Evolutionary conservation across 495 filamentous ascomycete genomes (phyloP).

Genomic region (Annulohypoxylon moriforme): DNA sequence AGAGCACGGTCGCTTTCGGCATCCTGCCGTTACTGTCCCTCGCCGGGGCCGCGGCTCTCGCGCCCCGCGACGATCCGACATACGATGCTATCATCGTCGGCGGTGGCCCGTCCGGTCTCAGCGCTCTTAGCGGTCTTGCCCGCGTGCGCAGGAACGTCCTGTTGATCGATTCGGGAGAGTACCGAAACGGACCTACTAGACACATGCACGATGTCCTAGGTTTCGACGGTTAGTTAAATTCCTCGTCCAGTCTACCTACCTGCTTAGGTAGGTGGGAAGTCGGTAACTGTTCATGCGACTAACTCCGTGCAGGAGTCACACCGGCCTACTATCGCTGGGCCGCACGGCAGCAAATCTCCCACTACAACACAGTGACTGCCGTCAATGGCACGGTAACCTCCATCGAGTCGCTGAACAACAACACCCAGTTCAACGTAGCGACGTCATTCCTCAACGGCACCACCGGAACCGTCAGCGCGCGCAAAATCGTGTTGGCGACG

Average conservation of each 20-base stretch:
- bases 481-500: slow-evolving; percentile 66
- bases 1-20: slow-evolving; percentile 31
- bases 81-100: slow-evolving; percentile 52
- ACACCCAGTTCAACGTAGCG: slow-evolving; percentile 59
- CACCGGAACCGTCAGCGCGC: slow-evolving; percentile 53
- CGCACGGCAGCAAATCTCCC: slow-evolving; percentile 62
- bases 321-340: slow-evolving; percentile 63
- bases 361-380: slow-evolving; percentile 61
- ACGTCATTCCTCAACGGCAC: slow-evolving; percentile 41
- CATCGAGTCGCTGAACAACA: slow-evolving; percentile 53
- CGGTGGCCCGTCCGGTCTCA: slow-evolving; percentile 55
- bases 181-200: slow-evolving; percentile 65
- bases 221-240: slow-evolving; percentile 60
- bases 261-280: not conserved
- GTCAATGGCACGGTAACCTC: slow-evolving; percentile 63
- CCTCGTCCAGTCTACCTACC: not conserved
- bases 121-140: slow-evolving; percentile 64
- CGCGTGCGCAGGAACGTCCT: slow-evolving; percentile 64
- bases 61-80: slow-evolving; percentile 35
- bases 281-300: not conserved
- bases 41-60: slow-evolving; percentile 25
- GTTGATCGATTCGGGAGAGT: slow-evolving; percentile 66
- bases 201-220: slow-evolving; percentile 70
- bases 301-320: slow-evolving; percentile 55
- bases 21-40: slow-evolving; percentile 31